A percentile compares a stretch with the other conserved stretches of the same genome.
phyloP scores from a whole-genome alignment of 1,284 basidiomycete species.

The Entoloma clypeatum region DNA sequence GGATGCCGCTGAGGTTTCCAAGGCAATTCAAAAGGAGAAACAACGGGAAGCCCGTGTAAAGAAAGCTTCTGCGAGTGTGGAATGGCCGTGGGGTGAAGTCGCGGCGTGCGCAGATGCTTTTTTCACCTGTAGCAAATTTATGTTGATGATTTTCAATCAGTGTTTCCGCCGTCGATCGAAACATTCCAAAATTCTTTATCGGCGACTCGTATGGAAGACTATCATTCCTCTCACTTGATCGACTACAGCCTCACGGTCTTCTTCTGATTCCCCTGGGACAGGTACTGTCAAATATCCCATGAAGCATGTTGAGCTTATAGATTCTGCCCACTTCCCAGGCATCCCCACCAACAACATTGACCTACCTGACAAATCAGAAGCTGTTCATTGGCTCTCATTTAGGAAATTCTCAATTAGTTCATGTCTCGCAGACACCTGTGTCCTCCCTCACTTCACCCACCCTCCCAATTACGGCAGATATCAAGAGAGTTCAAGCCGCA shows the following conservation, averaged over 20 bases:
- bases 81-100: slow-evolving; percentile 73
- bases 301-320: slow-evolving; percentile 2
- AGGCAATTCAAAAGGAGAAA: slow-evolving; percentile 58
- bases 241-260: slow-evolving; percentile 43
- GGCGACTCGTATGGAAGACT: slow-evolving; percentile 80
- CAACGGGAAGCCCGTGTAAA: slow-evolving; percentile 50
- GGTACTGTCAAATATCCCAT: slow-evolving; percentile 38
- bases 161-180: slow-evolving; percentile 45
- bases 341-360: slow-evolving; percentile 73
- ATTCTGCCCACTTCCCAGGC: slow-evolving; percentile 40
- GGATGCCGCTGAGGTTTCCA: slow-evolving; percentile 41
- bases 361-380: slow-evolving; percentile 72
- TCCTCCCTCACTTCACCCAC: slow-evolving; percentile 42
- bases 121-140: slow-evolving; percentile 5
- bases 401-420: slow-evolving; percentile 78
- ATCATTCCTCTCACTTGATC: slow-evolving; percentile 58
- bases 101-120: slow-evolving; percentile 45
- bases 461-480: slow-evolving; percentile 45
- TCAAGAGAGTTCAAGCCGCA: slow-evolving; percentile 38
- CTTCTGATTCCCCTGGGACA: slow-evolving; percentile 69
- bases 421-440: slow-evolving; percentile 46
- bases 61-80: slow-evolving; percentile 49
- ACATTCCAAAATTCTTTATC: slow-evolving; percentile 53
- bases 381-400: slow-evolving; percentile 81
- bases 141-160: slow-evolving; percentile 29